Conservation (phyloP, 805 yeast species). For the Cyberlindnera maritima region DNA sequence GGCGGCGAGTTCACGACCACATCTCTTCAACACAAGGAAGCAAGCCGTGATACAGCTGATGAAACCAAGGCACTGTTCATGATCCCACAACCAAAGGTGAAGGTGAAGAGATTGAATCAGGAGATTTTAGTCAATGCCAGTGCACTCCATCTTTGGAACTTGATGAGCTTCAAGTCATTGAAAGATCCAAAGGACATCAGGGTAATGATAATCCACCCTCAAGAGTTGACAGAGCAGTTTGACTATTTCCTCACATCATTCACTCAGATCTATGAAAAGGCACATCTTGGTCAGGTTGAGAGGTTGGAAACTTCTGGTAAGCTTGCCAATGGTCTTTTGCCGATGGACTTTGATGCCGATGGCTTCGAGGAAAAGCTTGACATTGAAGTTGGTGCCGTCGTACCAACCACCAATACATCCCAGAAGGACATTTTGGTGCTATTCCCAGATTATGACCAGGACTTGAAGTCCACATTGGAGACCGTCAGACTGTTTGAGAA, state of each 20-base stretch:
- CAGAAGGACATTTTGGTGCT: conserved; percentile 19
- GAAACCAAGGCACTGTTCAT: conserved; percentile 28
- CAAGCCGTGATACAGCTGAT: neutral
- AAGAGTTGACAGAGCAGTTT: conserved; percentile 30
- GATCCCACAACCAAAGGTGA: conserved; percentile 35
- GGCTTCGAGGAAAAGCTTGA: conserved; percentile 1
- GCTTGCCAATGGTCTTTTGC: conserved; percentile 11
- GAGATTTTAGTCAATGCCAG: conserved; percentile 44
- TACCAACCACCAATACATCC: neutral
- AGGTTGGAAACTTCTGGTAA: conserved; percentile 29
- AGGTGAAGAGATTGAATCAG: conserved; percentile 36
- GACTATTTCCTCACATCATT: conserved; percentile 39
- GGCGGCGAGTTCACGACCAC: conserved; percentile 6
- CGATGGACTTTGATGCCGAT: conserved; percentile 4
- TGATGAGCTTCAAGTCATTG: conserved; percentile 54
- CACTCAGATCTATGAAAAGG: conserved; percentile 42
- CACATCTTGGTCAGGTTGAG: conserved; percentile 43
- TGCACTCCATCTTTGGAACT: conserved; percentile 54
- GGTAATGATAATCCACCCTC: conserved; percentile 42
- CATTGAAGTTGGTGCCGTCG: neutral
- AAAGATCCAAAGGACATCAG: conserved; percentile 49
- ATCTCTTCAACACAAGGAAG: conserved; percentile 1
- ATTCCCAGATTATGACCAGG: conserved; percentile 19
- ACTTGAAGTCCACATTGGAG: conserved; percentile 42
- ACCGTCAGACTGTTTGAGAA: conserved; percentile 45